Base-by-base conservation (phyloP, 1,139 yeast genomes). In the Candida albicans region DNA sequence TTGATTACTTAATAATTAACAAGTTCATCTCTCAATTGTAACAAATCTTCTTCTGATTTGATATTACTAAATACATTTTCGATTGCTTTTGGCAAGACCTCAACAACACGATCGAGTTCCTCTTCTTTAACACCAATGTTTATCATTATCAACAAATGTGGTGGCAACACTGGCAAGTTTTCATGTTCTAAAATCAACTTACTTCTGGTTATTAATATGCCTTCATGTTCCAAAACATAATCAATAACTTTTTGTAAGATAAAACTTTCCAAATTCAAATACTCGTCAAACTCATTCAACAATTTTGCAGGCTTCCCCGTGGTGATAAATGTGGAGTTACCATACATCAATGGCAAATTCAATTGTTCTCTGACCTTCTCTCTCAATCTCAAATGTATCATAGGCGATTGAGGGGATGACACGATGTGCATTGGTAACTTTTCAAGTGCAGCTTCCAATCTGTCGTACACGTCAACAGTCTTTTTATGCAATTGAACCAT, bases 171-270 rank as follows among this genome's bases (percentile, higher is more conserved):
- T 3, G 96, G 95, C 50, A 87, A 74, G 45, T 82, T 67, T 59
- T 91, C 97, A 56, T 85, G 95, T 52, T 80, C 83, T 45, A 84
- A 70, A 13, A 89, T 74, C 48, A 81, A 74, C 49, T 85, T 84
- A 12, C 87, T 75, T 58, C 96, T 81, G 11, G 91, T 73, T 41
- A 90, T 72, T 49, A 89, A 73, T 13, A 87, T 75, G 35, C 79
- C 77, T 33, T 75, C 70, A n/a, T 70, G 62, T 8, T 61, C 57
- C 45, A 82, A 69, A 8, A 79, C 69, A 26, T 64, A 59, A 55
- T 86, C 84, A 29, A 85, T 78, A 28, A 88, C 75, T 44, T 67
- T 68, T 64, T 87, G 95, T 44, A 87, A 64, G 39, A 87, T 67
- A 52, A 68, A 77, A 46, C 77, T 80, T 57, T 87, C 95, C 18